Conservation (phyloP, 768 basidiomycete genomes). For the Boletus rex-veris region DNA sequence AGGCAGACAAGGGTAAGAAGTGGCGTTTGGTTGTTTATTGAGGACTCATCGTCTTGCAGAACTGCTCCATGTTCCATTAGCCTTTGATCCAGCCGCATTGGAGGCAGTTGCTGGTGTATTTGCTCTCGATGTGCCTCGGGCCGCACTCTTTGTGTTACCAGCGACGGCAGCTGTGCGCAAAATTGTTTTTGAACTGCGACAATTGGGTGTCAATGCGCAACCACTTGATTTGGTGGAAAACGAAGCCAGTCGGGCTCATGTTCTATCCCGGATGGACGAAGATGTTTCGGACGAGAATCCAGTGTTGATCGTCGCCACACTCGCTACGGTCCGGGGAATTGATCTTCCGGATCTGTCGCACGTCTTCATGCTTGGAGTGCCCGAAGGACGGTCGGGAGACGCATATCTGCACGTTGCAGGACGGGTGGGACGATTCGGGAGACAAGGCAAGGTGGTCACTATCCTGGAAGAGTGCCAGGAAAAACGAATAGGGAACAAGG, state of each 20-base stretch:
- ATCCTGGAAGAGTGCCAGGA: conserved; percentile 44
- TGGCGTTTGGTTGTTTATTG: background rate
- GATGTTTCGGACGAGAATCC: conserved; percentile 46
- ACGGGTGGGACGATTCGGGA: conserved; percentile 70
- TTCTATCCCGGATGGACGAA: conserved; percentile 33
- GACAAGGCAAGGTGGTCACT: conserved; percentile 62
- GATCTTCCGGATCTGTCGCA: conserved; percentile 70
- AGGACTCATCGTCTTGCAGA: conserved; percentile 34
- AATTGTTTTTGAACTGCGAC: conserved; percentile 59
- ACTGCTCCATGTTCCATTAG: conserved; percentile 43
- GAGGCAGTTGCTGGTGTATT: conserved; percentile 70
- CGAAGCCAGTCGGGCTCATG: conserved; percentile 41
- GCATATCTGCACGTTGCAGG: conserved; percentile 70
- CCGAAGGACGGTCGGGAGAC: conserved; percentile 50
- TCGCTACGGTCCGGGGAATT: conserved; percentile 68
- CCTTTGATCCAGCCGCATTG: conserved; percentile 52
- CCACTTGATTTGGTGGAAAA: conserved; percentile 50
- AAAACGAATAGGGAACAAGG: conserved; percentile 29
- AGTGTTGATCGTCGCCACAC: conserved; percentile 62
- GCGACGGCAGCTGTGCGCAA: conserved; percentile 58
- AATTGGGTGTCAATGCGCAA: conserved; percentile 65
- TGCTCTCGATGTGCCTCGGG: conserved; percentile 66
- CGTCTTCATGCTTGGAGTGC: conserved; percentile 69
- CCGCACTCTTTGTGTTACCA: conserved; percentile 67
- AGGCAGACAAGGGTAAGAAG: conserved; percentile 20